A percentile compares a stretch with the other conserved stretches of the same genome.
Evolutionary conservation across 1,139 yeast species (phyloP).

Genomic region (Magnusiomyces paraingens): DNA sequence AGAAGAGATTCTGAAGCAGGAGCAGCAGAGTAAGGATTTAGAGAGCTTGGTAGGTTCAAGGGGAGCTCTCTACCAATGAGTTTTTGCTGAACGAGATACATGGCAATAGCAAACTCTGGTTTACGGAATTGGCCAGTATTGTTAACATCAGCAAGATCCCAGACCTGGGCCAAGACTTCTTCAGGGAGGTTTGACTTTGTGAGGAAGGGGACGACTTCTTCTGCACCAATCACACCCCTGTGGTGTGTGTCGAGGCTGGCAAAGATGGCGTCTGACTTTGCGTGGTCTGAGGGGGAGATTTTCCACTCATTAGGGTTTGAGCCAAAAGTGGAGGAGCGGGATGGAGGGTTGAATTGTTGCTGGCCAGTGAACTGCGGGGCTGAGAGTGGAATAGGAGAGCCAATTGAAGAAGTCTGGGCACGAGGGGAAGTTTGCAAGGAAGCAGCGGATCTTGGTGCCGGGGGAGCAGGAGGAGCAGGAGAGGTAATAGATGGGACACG

Average conservation of each 20-base stretch:
- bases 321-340: slow-evolving; percentile 5
- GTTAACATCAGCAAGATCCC: slow-evolving; percentile 92
- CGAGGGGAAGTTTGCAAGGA: slow-evolving; percentile 18
- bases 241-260: slow-evolving; percentile 63
- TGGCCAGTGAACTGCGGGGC: slow-evolving; percentile 21
- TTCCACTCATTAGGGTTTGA: slow-evolving; percentile 58
- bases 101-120: slow-evolving; percentile 85
- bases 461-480: slow-evolving; percentile 17
- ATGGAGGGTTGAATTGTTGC: slow-evolving; percentile 7
- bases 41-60: slow-evolving; percentile 34
- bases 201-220: slow-evolving; percentile 79
- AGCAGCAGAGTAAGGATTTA: slow-evolving; percentile 3
- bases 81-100: slow-evolving; percentile 83
- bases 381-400: slow-evolving; percentile 18
- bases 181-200: slow-evolving; percentile 83
- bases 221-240: slow-evolving; percentile 55
- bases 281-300: slow-evolving; percentile 60
- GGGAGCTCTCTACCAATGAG: slow-evolving; percentile 76
- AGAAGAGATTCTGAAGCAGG: slow-evolving; percentile 1
- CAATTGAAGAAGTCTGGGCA: slow-evolving; percentile 17
- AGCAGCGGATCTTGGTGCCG: slow-evolving; percentile 14
- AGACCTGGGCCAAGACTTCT: slow-evolving; percentile 77
- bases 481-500: slow-evolving; percentile 6
- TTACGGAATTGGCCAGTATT: slow-evolving; percentile 78
- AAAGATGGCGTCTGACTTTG: slow-evolving; percentile 74